A percentile compares a stretch with the other conserved stretches of the same genome.
These are phyloP conservation scores for Neurospora intermedia DNA, from an alignment of 495 filamentous ascomycete genomes.

Conservation along the genomic window DNA sequence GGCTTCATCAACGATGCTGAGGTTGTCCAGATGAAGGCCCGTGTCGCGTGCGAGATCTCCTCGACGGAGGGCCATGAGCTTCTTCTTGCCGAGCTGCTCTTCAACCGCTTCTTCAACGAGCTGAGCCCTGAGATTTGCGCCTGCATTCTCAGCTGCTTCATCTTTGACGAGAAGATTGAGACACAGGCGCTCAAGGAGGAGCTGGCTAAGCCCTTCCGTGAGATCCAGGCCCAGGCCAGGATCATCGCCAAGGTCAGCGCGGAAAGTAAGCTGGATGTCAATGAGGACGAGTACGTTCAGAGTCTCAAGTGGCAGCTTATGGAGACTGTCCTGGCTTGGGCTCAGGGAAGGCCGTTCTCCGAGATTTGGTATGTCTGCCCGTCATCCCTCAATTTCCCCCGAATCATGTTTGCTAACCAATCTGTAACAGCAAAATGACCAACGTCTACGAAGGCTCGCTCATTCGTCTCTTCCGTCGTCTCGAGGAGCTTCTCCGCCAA, in stretches of 20 bases:
- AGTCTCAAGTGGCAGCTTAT: slow-evolving; percentile 88
- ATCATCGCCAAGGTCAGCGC: slow-evolving; percentile 83
- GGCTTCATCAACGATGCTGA: slow-evolving; percentile 91
- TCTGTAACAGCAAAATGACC: slow-evolving; percentile 75
- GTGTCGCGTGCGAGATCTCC: slow-evolving; percentile 90
- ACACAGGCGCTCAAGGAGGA: slow-evolving; percentile 67
- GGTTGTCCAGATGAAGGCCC: slow-evolving; percentile 88
- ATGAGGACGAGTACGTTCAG: slow-evolving; percentile 84
- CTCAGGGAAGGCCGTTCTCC: slow-evolving; percentile 84
- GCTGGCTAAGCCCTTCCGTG: slow-evolving; percentile 70
- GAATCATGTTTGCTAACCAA: neutral
- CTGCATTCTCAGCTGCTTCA: slow-evolving; percentile 78
- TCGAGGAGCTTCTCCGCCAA: slow-evolving; percentile 93
- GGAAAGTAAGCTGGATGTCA: slow-evolving; percentile 82
- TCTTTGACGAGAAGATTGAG: slow-evolving; percentile 89
- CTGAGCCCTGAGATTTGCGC: slow-evolving; percentile 78
- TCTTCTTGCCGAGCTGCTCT: slow-evolving; percentile 81
- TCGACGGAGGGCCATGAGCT: slow-evolving; percentile 81
- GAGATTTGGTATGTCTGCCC: slow-evolving; percentile 71
- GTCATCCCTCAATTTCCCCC: neutral
- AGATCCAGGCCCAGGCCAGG: slow-evolving; percentile 75
- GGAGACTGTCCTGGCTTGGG: slow-evolving; percentile 92
- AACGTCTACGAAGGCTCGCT: slow-evolving; percentile 94
- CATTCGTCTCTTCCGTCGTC: slow-evolving; percentile 87
- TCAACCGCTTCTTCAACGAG: slow-evolving; percentile 97